Base-by-base conservation (phyloP, 2,329 filamentous ascomycete species). In the Dactylella cylindrospora region DNA sequence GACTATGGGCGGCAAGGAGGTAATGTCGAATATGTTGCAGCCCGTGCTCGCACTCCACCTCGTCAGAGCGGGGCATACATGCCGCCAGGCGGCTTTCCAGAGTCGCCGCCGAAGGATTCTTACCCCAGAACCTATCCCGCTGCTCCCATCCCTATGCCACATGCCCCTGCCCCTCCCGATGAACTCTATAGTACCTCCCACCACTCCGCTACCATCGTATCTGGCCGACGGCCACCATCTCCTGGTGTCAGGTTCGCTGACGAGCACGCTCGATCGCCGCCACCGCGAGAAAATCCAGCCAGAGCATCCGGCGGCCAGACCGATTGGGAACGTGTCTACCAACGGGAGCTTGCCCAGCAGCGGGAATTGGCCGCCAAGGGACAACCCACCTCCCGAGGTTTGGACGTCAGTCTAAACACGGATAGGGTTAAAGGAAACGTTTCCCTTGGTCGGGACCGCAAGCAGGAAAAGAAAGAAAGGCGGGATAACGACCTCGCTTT, bases 231-330 rank as follows among this genome's bases (percentile, higher is more conserved):
- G n/a, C 55, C 55, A 10, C 55, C 55, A 9, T 53, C 55, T 33
- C 47, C 55, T 26, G 55, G 55, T 19, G 55, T 61, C 25, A 20
- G 55, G 33, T 61, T 61, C 41, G 55, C 47, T 19, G 55, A 61
- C 10, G 47, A 61, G 12, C 40, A 32, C n/a, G 19, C 22, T 22
- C 13, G 17, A 4, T 29, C 38, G 22, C 12, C 26, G 17, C 38
- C 25, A 2, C 13, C 35, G 8, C 43, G 36, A 35, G 44, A 49
- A 23, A 53, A 61, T 31, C 55, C 55, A 20, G 55, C 47, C 12
- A 26, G 55, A 28, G 31, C 32, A 20, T 61, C 55, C 26, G 47
- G 35, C 23, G 41, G 47, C 28, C 33, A 22, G 22, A 47, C 35
- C 2, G 47, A 61, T 28, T 61, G 55, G 55, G 44, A 51, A 23